Conservation (phyloP, 768 basidiomycete genomes). For the Russula sp. region DNA sequence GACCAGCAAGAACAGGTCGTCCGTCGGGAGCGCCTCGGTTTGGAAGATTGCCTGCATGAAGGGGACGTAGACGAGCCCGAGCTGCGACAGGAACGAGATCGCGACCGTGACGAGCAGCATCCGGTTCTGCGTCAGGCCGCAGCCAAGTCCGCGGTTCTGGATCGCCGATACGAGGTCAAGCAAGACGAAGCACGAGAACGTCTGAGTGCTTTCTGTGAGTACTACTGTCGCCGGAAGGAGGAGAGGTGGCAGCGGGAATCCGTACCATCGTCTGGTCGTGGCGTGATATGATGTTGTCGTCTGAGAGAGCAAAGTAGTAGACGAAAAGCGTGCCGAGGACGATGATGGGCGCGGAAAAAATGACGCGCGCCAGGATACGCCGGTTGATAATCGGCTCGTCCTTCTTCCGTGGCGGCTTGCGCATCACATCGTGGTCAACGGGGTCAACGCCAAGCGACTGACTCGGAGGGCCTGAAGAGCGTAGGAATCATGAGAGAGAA, state of each 20-base stretch:
- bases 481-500: conserved; percentile 6
- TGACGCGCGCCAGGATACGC: conserved; percentile 67
- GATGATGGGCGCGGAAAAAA: conserved; percentile 93
- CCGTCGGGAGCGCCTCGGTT: conserved; percentile 67
- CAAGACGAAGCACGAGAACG: conserved; percentile 95
- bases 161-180: conserved; percentile 93
- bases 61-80: conserved; percentile 84
- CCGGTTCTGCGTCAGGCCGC: conserved; percentile 74
- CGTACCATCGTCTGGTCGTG: conserved; percentile 96
- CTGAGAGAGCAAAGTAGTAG: conserved; percentile 76
- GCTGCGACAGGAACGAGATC: conserved; percentile 77
- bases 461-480: conserved; percentile 72
- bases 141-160: conserved; percentile 89
- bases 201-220: conserved; percentile 44
- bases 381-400: conserved; percentile 81
- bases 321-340: conserved; percentile 84
- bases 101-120: conserved; percentile 89
- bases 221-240: not conserved
- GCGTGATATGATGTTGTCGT: conserved; percentile 67
- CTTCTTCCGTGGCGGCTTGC: conserved; percentile 86
- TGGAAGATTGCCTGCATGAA: conserved; percentile 91
- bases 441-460: conserved; percentile 97
- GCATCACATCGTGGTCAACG: conserved; percentile 90
- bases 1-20: conserved; percentile 69
- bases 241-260: not conserved